Evolutionary conservation across 1,284 basidiomycete genomes (phyloP).

Genomic region (Mycena citricolor): DNA sequence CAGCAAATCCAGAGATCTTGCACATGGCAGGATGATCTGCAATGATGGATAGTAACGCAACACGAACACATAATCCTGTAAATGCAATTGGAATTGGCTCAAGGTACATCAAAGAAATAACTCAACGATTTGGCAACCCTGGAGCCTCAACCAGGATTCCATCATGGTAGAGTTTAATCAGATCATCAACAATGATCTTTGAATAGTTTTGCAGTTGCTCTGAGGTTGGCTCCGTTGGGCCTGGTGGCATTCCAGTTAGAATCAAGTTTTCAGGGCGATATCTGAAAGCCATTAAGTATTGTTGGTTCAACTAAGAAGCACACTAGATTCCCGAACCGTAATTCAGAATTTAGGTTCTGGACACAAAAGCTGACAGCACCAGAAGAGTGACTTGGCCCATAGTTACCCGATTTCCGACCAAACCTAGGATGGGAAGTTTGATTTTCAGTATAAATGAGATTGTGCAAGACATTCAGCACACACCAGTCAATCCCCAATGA

Average conservation of each 20-base stretch:
- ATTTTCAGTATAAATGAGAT: not conserved
- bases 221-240: conserved; percentile 35
- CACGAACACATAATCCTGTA: conserved; percentile 27
- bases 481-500: conserved; percentile 20
- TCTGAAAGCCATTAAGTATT: conserved; percentile 12
- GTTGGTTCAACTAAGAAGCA: not conserved
- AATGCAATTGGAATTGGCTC: not conserved
- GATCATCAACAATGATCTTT: conserved; percentile 32
- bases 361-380: conserved; percentile 16
- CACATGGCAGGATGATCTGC: conserved; percentile 36
- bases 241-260: conserved; percentile 33
- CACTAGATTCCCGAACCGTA: conserved; percentile 6
- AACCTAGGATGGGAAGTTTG: conserved; percentile 9
- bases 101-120: not conserved
- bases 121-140: conserved; percentile 23
- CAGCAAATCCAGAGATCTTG: conserved; percentile 32
- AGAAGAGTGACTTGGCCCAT: conserved; percentile 19
- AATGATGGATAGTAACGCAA: conserved; percentile 27
- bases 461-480: not conserved
- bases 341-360: conserved; percentile 9
- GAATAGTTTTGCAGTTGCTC: conserved; percentile 34
- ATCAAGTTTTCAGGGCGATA: conserved; percentile 34
- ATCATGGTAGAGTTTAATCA: conserved; percentile 30
- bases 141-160: conserved; percentile 26
- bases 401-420: conserved; percentile 11